A percentile compares a stretch with the other conserved stretches of the same genome.
Conservation (phyloP, 768 basidiomycete species). For the Sporobolomyces pararoseus region DNA sequence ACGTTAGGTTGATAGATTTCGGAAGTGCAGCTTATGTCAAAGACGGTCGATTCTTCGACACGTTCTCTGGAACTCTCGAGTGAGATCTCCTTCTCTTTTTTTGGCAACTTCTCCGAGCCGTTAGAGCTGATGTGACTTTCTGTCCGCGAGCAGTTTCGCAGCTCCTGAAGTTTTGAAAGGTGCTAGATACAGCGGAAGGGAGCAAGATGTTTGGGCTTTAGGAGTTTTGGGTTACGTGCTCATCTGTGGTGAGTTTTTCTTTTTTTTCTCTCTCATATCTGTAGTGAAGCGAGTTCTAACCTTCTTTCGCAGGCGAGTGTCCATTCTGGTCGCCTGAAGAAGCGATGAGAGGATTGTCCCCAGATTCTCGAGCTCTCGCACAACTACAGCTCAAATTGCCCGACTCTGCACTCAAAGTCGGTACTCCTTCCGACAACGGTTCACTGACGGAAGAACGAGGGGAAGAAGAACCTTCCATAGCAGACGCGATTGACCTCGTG, state of each 20-base stretch:
- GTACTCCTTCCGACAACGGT: constrained; percentile 5
- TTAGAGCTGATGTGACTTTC: neutral
- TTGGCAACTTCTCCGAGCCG: too few species aligned
- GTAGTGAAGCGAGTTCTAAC: constrained; percentile 36
- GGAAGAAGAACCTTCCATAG: constrained; percentile 78
- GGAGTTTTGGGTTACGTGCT: constrained; percentile 96
- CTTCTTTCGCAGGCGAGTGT: constrained; percentile 67
- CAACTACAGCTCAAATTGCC: constrained; percentile 46
- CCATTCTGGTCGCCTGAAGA: constrained; percentile 87
- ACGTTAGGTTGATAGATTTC: constrained; percentile 92
- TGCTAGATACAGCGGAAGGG: constrained; percentile 89
- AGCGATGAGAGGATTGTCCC: constrained; percentile 54
- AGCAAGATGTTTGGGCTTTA: constrained; percentile 97
- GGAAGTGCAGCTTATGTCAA: constrained; percentile 63
- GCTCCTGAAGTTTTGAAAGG: constrained; percentile 94
- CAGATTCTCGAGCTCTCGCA: constrained; percentile 35
- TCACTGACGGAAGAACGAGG: constrained; percentile 52
- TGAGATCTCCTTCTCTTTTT: constrained; percentile 9
- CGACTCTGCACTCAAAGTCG: constrained; percentile 4
- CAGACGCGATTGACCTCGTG: constrained; percentile 80
- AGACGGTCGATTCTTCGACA: constrained; percentile 53
- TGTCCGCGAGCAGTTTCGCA: constrained; percentile 61
- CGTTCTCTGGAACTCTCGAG: constrained; percentile 52
- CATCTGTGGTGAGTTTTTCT: constrained; percentile 54
- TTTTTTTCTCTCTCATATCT: constrained; percentile 44